phyloP scores from a whole-genome alignment of 108 stramenopile species.

The Cyclotella atomus region DNA sequence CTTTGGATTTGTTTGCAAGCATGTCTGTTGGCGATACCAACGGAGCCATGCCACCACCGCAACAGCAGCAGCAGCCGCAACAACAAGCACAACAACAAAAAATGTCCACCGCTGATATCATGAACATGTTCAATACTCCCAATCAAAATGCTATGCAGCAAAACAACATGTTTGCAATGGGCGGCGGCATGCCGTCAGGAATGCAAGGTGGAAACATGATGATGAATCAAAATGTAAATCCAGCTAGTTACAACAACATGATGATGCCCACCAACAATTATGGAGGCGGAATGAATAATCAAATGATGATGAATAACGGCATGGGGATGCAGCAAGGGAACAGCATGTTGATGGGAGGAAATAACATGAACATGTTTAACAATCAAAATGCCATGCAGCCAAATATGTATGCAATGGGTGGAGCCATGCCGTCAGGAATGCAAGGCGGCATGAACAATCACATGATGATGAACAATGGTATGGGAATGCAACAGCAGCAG shows the following conservation, averaged over 20 bases:
- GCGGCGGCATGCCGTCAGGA: slow-evolving; percentile 5
- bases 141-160: slow-evolving; percentile 38
- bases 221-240: slow-evolving; percentile 47
- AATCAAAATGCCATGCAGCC: too few species aligned
- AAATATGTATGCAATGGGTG: too few species aligned
- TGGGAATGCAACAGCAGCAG: slow-evolving; percentile 36
- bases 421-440: too few species aligned
- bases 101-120: slow-evolving; percentile 65
- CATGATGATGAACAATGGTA: slow-evolving; percentile 10
- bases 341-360: slow-evolving; percentile 22
- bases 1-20: slow-evolving; percentile 55
- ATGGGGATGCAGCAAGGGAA: slow-evolving; percentile 18
- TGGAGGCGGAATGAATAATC: slow-evolving; percentile 13
- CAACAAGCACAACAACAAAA: slow-evolving; percentile 24
- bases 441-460: neutral
- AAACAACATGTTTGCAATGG: slow-evolving; percentile 37
- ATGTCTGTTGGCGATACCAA: slow-evolving; percentile 32
- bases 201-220: slow-evolving; percentile 32
- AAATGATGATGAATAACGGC: slow-evolving; percentile 17
- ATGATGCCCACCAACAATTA: slow-evolving; percentile 23
- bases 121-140: slow-evolving; percentile 69
- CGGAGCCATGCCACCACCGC: slow-evolving; percentile 8
- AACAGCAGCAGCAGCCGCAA: slow-evolving; percentile 11
- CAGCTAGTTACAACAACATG: slow-evolving; percentile 21
- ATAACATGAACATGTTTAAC: slow-evolving; percentile 37